Base-by-base conservation (phyloP, 441 rosid genomes). In the Erysimum pusillum region DNA sequence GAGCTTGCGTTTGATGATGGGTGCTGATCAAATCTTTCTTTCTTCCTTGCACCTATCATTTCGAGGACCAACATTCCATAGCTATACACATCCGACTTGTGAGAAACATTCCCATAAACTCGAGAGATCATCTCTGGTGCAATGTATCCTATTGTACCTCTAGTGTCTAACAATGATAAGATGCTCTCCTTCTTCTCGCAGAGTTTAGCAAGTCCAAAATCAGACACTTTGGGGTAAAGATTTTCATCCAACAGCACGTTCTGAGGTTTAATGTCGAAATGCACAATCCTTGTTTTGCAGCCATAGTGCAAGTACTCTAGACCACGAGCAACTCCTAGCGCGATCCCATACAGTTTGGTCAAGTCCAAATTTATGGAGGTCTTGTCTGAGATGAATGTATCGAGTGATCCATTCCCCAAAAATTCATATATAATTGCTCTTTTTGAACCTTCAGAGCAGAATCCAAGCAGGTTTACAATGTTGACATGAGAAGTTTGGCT, bases 231-330 rank as follows among this genome's bases (percentile, higher is more conserved):
- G 4, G 31, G 31, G 31, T 4, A 28, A 28, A 28, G 31, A 28
- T 28, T 28, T 0, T 28, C 31, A 28, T 28, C 31, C 3, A 82
- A 69, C 13, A 85, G 67, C 31, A 86, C 81, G 22, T 87, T 87
- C 1, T 83, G 85, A 36, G 90, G 87, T 8, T 88, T 87, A 18
- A 84, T 85, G 51, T 85, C 88, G 13, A 89, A 82, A 62, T 85
- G 89, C 35, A 89, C 66, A 18, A 89, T 87, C 63, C 84, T 82
- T 0, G 83, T 82, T 75, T 69, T 82, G 57, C 93, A 87, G 17
- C 88, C 86, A 0, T 36, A 32, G 28, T 85, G 92, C 5, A 86
- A 51, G 74, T 84, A 86, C 45, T 85, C 85, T 5, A 86, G 58
- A 14, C 86, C 88, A 59, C 80, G 64, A 31, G 86, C 86, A 17